Conservation (phyloP, 129 eudicot genomes). For the Calendula officinalis region DNA sequence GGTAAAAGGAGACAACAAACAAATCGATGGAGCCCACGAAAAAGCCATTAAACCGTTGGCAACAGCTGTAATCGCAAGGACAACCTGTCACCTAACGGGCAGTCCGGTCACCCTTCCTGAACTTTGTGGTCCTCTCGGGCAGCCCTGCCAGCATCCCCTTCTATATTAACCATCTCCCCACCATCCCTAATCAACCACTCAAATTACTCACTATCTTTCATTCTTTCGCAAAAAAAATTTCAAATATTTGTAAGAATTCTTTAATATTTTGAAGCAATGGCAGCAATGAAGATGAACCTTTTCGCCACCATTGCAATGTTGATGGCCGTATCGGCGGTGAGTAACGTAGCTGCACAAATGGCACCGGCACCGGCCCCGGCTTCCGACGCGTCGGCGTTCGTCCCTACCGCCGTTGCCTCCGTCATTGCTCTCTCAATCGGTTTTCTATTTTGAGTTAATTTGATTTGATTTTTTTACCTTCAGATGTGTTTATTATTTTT, state of each 20-base stretch:
- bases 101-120: slow-evolving; percentile 9
- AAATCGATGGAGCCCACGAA: slow-evolving; percentile 5
- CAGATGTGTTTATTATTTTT: too few relatives aligned
- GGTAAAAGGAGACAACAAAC: neutral
- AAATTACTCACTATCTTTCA: neutral
- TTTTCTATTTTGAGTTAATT: too few relatives aligned
- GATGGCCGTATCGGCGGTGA: too few relatives aligned
- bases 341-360: too few relatives aligned
- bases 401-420: too few relatives aligned
- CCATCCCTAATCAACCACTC: slow-evolving; percentile 15
- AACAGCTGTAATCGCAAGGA: slow-evolving; percentile 25
- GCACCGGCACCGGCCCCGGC: too few relatives aligned
- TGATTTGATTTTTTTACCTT: too few relatives aligned
- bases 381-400: too few relatives aligned
- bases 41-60: slow-evolving; percentile 9
- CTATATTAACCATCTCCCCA: neutral
- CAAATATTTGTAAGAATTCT: neutral
- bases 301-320: too few relatives aligned
- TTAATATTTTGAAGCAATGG: neutral
- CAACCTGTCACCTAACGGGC: slow-evolving; percentile 24
- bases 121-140: neutral
- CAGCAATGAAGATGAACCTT: too few relatives aligned
- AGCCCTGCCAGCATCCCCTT: neutral
- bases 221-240: neutral
- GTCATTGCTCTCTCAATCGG: too few relatives aligned